Evolutionary conservation across 192 early-diverging fungal species (phyloP).

Genomic region (Entophlyctis helioformis): DNA sequence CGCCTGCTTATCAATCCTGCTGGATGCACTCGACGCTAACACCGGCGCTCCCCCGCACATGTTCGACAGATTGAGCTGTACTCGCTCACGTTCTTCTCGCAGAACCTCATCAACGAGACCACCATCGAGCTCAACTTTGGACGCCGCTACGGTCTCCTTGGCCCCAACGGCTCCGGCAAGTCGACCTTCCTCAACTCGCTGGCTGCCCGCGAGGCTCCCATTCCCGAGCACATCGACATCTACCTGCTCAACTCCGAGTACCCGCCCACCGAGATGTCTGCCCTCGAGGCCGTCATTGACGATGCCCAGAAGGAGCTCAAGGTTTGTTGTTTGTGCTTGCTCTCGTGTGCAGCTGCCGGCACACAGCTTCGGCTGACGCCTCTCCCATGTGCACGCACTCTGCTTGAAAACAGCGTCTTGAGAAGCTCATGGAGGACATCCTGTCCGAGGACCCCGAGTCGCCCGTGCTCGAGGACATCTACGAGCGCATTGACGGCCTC

Average conservation of each 20-base stretch:
- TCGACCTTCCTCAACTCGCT: slow-evolving; percentile 90
- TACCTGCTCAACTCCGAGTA: slow-evolving; percentile 94
- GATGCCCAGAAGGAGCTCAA: slow-evolving; percentile 81
- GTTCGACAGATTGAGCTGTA: slow-evolving; percentile 64
- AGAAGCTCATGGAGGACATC: slow-evolving; percentile 84
- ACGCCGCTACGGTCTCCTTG: slow-evolving; percentile 91
- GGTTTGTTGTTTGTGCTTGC: slow-evolving; percentile 8
- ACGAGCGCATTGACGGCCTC: slow-evolving; percentile 90
- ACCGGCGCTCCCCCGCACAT: neutral
- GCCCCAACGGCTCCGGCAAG: slow-evolving; percentile 92
- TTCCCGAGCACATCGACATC: slow-evolving; percentile 96
- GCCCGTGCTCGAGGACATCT: slow-evolving; percentile 81
- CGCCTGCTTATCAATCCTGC: too few relatives aligned
- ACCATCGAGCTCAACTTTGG: slow-evolving; percentile 97
- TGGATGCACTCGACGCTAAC: too few relatives aligned
- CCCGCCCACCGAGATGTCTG: slow-evolving; percentile 83
- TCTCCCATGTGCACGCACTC: neutral
- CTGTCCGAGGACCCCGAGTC: slow-evolving; percentile 75
- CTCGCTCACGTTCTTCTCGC: slow-evolving; percentile 87
- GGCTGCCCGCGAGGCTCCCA: slow-evolving; percentile 84
- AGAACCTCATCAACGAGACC: slow-evolving; percentile 86
- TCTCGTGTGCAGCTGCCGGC: neutral
- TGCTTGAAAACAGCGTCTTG: slow-evolving; percentile 47
- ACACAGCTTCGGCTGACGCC: too few relatives aligned
- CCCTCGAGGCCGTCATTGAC: slow-evolving; percentile 82